Evolutionary conservation across 2,329 filamentous ascomycete species (phyloP), one percentile per base, ranked within the genome.

Genomic region (Pseudogymnoascus sp.): DNA sequence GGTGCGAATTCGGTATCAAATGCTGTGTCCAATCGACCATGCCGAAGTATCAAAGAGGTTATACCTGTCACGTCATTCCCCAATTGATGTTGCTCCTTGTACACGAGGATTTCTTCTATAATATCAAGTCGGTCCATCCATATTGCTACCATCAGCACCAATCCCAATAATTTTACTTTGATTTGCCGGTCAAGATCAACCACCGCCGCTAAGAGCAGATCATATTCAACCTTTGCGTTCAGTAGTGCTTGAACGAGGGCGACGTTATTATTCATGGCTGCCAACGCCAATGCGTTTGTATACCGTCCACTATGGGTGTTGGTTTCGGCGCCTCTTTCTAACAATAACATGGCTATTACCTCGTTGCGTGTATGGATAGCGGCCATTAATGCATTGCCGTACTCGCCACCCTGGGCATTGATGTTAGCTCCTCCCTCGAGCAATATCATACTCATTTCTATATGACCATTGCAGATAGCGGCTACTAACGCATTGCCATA

Each of bases 391-490:
- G n/a, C n/a, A n/a, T n/a, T n/a, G n/a, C n/a, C n/a, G n/a, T n/a
- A n/a, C n/a, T n/a, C n/a, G n/a, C n/a, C n/a, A n/a, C n/a, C n/a
- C n/a, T n/a, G n/a, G n/a, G n/a, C n/a, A n/a, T n/a, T n/a, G n/a
- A n/a, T n/a, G n/a, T n/a, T n/a, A n/a, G n/a, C n/a, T n/a, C n/a
- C n/a, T n/a, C 4, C 43, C 36, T 60, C 64, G 20, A 69, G 64
- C 59, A 68, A 65, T 50, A 66, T 64, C 8, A 63, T 63, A n/a
- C 64, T 62, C 2, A 57, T 0, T 75, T 75, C 60, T 64, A 75
- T 18, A 68, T 76, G 14, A 72, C 74, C 3, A 1, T 8, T 35
- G 8, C 1, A 15, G 15, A 39, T 4, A 20, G 58, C 4, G 2
- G 37, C 12, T 4, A 41, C 9, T 38, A 66, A 58, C 11, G 64